A percentile compares a stretch with the other conserved stretches of the same genome.
Evolutionary conservation across 306 rosid genomes (phyloP).

Genomic region (Erythrophleum fordii): DNA sequence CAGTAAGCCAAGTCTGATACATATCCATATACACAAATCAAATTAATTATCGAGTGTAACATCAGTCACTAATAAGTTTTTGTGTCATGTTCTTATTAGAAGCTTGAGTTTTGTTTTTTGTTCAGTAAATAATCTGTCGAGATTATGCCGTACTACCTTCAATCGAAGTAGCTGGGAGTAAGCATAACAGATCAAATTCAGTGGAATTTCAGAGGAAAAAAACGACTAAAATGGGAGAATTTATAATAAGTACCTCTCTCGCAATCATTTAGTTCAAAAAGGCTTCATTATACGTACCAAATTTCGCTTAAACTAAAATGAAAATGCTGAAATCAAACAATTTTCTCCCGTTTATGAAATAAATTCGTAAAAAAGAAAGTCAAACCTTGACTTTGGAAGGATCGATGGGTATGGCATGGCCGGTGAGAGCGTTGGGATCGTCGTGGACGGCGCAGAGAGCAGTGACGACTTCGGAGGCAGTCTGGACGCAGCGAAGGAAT

Average conservation of each 20-base stretch:
- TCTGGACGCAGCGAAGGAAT: slow-evolving; percentile 83
- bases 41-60: not conserved
- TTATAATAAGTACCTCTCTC: not conserved
- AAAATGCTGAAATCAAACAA: not conserved
- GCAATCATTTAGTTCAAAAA: not conserved
- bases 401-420: slow-evolving; percentile 31
- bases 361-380: not conserved
- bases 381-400: slow-evolving; percentile 62
- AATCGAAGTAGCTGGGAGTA: no score
- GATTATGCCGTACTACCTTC: no score
- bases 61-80: not conserved
- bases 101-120: no score
- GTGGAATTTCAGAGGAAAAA: no score
- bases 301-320: not conserved
- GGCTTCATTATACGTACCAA: not conserved
- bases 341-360: not conserved
- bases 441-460: slow-evolving; percentile 50
- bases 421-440: not conserved
- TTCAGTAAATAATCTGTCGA: no score
- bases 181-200: no score
- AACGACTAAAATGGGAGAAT: no score
- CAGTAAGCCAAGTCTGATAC: not conserved
- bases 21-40: not conserved
- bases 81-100: no score
- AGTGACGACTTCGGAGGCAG: slow-evolving; percentile 55